A percentile compares a stretch with the other conserved stretches of the same genome.
Conservation (phyloP, 352 stramenopile genomes). For the Plasmopara viticola region DNA sequence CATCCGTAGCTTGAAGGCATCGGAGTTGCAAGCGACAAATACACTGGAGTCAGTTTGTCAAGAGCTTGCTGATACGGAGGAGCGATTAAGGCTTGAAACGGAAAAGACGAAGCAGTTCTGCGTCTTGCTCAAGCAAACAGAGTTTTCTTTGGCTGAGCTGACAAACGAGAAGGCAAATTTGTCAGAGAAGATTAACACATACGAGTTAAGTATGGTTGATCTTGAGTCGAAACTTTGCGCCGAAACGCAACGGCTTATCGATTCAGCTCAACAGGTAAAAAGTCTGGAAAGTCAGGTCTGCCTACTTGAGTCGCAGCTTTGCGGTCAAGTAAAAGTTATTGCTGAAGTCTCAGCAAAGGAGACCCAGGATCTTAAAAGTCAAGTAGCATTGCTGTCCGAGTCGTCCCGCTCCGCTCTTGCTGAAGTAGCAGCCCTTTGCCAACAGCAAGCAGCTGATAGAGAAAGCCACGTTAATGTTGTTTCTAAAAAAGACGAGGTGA, state of each 20-base stretch:
- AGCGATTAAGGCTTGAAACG: constrained; percentile 4
- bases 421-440: constrained; percentile 18
- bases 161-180: constrained; percentile 5
- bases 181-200: neutral
- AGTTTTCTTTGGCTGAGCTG: neutral
- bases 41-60: constrained; percentile 16
- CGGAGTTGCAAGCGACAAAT: constrained; percentile 7
- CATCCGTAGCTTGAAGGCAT: constrained; percentile 17
- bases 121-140: neutral
- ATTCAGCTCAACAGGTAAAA: constrained; percentile 11
- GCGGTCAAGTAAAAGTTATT: constrained; percentile 8
- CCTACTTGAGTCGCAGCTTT: constrained; percentile 15
- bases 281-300: constrained; percentile 14
- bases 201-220: neutral
- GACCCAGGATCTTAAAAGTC: constrained; percentile 17
- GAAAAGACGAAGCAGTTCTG: neutral
- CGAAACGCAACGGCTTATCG: constrained; percentile 1
- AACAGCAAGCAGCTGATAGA: constrained; percentile 12
- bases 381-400: constrained; percentile 19
- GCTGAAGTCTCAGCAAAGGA: constrained; percentile 11
- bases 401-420: constrained; percentile 3
- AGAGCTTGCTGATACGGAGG: constrained; percentile 16
- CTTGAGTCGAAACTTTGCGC: constrained; percentile 10
- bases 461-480: constrained; percentile 10
- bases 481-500: constrained; percentile 38